Evolutionary conservation across 371 early-diverging fungal species (phyloP).

Genomic region (Rhizopus sp.): DNA sequence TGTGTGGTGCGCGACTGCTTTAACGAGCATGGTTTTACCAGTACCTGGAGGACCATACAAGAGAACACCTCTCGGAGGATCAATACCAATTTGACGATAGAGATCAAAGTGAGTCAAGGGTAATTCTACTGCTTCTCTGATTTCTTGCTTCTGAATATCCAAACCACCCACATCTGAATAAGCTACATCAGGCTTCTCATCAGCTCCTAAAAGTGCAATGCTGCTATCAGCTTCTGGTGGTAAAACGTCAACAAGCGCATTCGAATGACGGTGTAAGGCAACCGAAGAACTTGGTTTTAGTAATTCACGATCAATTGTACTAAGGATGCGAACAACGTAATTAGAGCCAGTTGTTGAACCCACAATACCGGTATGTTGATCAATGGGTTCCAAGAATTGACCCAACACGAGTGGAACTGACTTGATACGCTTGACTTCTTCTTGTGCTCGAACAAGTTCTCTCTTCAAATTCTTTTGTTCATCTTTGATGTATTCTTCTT

Average conservation of each 20-base stretch:
- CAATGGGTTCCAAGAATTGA: slow-evolving; percentile 99
- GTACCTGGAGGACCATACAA: slow-evolving; percentile 99
- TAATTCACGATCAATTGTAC: slow-evolving; percentile 98
- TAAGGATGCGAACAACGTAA: slow-evolving; percentile 96
- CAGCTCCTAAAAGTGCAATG: slow-evolving; percentile 93
- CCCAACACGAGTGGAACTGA: slow-evolving; percentile 99
- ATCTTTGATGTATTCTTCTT: slow-evolving; percentile 99
- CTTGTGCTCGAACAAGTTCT: slow-evolving; percentile 94
- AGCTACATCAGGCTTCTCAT: slow-evolving; percentile 96
- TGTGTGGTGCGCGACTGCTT: slow-evolving; percentile 99
- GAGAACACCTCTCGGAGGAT: slow-evolving; percentile 98
- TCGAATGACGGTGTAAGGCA: slow-evolving; percentile 98
- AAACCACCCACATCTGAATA: slow-evolving; percentile 99
- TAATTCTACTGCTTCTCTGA: slow-evolving; percentile 99
- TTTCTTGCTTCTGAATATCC: slow-evolving; percentile 99
- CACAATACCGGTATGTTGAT: slow-evolving; percentile 97
- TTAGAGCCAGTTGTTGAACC: slow-evolving; percentile 97
- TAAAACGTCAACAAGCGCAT: slow-evolving; percentile 95
- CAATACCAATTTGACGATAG: slow-evolving; percentile 99
- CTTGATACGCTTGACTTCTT: slow-evolving; percentile 99
- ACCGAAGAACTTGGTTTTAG: slow-evolving; percentile 98
- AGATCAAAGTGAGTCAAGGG: slow-evolving; percentile 99
- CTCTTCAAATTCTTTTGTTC: slow-evolving; percentile 97
- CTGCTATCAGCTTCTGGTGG: slow-evolving; percentile 98
- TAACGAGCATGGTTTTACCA: slow-evolving; percentile 99